A percentile compares a stretch with the other conserved stretches of the same genome.
phyloP scores from a whole-genome alignment of 2,329 filamentous ascomycete species.

The Diaporthe eres region DNA sequence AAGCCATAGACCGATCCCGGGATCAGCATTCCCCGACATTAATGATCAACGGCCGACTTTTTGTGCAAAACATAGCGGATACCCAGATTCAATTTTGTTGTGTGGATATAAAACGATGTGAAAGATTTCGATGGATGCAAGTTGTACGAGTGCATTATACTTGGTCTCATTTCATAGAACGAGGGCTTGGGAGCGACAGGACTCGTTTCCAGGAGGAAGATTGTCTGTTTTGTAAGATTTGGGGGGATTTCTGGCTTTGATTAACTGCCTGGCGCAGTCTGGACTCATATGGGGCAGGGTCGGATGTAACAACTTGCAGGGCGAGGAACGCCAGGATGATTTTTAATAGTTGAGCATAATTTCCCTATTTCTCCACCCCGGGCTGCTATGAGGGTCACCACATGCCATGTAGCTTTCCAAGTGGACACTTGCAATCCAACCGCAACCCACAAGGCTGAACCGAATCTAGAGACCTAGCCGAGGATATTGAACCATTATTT shows the following conservation, averaged over 20 bases:
- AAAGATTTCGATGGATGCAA: constrained; percentile 24
- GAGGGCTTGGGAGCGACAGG: neutral
- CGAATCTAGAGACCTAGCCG: neutral
- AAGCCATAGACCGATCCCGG: constrained; percentile 13
- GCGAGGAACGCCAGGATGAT: constrained; percentile 6
- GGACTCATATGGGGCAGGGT: neutral
- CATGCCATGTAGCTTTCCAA: neutral
- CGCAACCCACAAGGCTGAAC: neutral
- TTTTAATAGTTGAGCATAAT: constrained; percentile 4
- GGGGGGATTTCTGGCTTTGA: constrained; percentile 11
- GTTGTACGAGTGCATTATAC: constrained; percentile 2
- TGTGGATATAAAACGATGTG: constrained; percentile 17
- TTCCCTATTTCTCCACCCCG: neutral
- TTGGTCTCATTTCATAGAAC: constrained; percentile 19
- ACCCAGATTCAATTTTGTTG: constrained; percentile 27
- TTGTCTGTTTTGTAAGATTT: constrained; percentile 17
- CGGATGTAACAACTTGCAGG: constrained; percentile 13
- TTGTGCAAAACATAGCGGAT: constrained; percentile 34
- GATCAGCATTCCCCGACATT: constrained; percentile 9
- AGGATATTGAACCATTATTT: too few relatives aligned
- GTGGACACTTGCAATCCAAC: neutral
- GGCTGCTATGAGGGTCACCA: neutral
- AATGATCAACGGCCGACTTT: constrained; percentile 33
- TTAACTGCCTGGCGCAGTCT: constrained; percentile 29
- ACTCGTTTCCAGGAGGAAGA: neutral